These are phyloP conservation scores for Prillingera fragicola DNA, from an alignment of 1,284 basidiomycete species.

Conservation along the genomic window DNA sequence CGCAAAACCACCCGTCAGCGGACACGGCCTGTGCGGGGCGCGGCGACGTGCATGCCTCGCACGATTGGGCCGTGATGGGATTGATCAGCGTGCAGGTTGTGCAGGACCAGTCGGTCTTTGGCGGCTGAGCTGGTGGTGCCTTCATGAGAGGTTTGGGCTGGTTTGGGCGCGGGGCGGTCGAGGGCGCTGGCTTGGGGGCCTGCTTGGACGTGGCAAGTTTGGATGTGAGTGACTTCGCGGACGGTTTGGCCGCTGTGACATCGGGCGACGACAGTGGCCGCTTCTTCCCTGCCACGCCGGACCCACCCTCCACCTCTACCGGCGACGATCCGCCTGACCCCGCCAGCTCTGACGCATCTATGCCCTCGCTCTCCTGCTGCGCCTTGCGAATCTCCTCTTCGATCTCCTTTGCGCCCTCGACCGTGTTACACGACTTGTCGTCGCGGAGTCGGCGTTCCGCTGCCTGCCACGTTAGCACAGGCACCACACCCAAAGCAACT, in stretches of 20 bases:
- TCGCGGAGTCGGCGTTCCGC: constrained; percentile 69
- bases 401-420: constrained; percentile 50
- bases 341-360: constrained; percentile 60
- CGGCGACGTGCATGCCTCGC: constrained; percentile 58
- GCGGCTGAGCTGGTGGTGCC: not conserved
- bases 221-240: too few species aligned
- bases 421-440: constrained; percentile 60
- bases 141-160: not conserved
- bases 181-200: not conserved
- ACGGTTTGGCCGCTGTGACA: too few species aligned
- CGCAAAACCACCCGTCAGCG: constrained; percentile 60
- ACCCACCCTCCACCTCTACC: too few species aligned
- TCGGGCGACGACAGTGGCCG: too few species aligned
- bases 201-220: constrained; percentile 20
- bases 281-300: too few species aligned
- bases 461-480: constrained; percentile 58
- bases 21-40: constrained; percentile 47
- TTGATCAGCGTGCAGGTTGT: constrained; percentile 68
- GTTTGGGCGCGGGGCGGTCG: constrained; percentile 1
- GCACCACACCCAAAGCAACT: too few species aligned
- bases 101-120: constrained; percentile 58
- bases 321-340: too few species aligned
- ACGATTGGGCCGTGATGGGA: constrained; percentile 51
- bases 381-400: constrained; percentile 65
- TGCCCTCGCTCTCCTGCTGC: constrained; percentile 59